Conservation (phyloP, 345 rosid species). For the Heritiera littoralis region DNA sequence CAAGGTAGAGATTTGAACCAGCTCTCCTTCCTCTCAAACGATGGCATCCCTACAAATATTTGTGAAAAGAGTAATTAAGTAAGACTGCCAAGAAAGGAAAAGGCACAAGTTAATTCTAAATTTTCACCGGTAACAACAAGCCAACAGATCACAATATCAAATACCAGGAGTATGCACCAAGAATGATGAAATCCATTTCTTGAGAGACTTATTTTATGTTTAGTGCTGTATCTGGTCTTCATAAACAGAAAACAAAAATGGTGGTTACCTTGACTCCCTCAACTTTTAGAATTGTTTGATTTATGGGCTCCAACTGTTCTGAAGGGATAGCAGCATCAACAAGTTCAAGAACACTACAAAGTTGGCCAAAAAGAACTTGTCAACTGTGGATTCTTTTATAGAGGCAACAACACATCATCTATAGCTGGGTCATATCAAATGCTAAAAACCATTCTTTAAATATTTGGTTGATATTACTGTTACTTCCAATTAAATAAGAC, state of each 20-base stretch:
- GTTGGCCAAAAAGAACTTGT: slow-evolving; percentile 26
- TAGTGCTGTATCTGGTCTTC: neutral
- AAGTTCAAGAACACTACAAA: slow-evolving; percentile 76
- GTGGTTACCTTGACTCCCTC: slow-evolving; percentile 73
- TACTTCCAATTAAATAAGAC: neutral
- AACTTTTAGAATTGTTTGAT: slow-evolving; percentile 67
- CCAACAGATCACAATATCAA: neutral
- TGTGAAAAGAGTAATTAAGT: slow-evolving; percentile 10
- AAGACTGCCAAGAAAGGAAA: slow-evolving; percentile 1
- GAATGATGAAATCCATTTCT: neutral
- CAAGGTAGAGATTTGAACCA: slow-evolving; percentile 84
- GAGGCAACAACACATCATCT: neutral
- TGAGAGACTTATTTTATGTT: neutral
- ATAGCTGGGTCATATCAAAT: slow-evolving; percentile 5
- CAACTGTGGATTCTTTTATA: slow-evolving; percentile 17
- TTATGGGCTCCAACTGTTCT: slow-evolving; percentile 67
- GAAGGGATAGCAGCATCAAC: slow-evolving; percentile 93
- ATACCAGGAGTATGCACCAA: neutral
- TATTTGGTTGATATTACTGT: neutral
- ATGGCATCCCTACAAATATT: slow-evolving; percentile 74
- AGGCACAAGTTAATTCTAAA: neutral
- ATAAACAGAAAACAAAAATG: neutral
- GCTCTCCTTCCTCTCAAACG: slow-evolving; percentile 96
- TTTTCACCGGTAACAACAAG: neutral
- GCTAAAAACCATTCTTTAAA: neutral